These are phyloP conservation scores for Penicillium sp. DNA, from an alignment of 2,329 filamentous ascomycete species.

Conservation along the genomic window DNA sequence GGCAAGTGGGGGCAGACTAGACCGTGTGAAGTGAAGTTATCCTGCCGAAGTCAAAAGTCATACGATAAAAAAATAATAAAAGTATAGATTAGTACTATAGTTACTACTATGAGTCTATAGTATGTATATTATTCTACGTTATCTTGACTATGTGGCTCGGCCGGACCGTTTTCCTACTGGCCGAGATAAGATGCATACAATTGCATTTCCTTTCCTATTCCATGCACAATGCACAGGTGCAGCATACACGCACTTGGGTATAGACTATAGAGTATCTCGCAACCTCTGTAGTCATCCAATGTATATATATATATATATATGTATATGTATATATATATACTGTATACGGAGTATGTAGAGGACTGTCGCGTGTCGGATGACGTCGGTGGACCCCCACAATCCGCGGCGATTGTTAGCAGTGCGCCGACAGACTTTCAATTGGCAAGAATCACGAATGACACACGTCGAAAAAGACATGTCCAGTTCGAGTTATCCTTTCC, in stretches of 20 bases:
- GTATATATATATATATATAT: background rate
- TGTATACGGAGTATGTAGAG: too few relatives aligned
- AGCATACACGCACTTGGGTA: too few relatives aligned
- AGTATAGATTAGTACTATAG: too few relatives aligned
- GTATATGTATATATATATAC: too few relatives aligned
- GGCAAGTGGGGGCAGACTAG: conserved; percentile 3
- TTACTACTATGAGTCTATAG: background rate
- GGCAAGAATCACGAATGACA: too few relatives aligned
- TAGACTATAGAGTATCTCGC: too few relatives aligned
- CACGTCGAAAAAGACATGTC: background rate
- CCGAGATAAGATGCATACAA: background rate
- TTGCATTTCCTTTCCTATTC: background rate
- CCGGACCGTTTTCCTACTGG: conserved; percentile 11
- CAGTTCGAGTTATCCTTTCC: background rate
- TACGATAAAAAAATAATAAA: too few relatives aligned
- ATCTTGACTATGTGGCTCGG: background rate
- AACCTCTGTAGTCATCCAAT: too few relatives aligned
- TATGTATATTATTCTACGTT: too few relatives aligned
- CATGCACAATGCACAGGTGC: too few relatives aligned
- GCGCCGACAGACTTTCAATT: too few relatives aligned
- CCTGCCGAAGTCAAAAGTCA: background rate
- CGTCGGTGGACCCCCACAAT: conserved; percentile 9
- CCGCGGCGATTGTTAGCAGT: too few relatives aligned
- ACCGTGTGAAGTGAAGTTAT: background rate
- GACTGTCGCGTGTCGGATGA: conserved; percentile 4